Base-by-base conservation (phyloP, 306 rosid genomes). In the Carpinus fangiana region DNA sequence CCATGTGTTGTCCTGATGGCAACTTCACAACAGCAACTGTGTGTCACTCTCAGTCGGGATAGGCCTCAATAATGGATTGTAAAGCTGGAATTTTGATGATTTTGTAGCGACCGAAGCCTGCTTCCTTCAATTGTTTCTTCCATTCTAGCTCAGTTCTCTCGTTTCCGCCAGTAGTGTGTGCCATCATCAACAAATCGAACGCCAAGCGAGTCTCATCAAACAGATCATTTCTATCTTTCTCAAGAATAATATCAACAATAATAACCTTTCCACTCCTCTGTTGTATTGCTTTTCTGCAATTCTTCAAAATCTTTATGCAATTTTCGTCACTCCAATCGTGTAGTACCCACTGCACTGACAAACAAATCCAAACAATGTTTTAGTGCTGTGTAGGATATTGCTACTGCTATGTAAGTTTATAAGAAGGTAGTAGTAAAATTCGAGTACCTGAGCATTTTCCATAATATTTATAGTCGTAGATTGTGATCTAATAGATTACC, bases 71-170 rank as follows among this genome's bases (percentile, higher is more conserved):
- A 74, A 77, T 69, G 69, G 82, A 81, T 18, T 64, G 86, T 2
- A 85, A 12, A 16, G 92, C 84, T 11, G 87, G 88, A 72, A 90
- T 84, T 43, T 84, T 79, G 87, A 86, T 84, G 75, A 92, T 80
- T 13, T 74, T 89, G 82, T 87, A 78, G 13, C 85, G 92, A 47
- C 78, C 69, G 55, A 92, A 89, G 0, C 96, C 97, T 2, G 87
- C 87, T 55, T 82, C 84, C 17, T 65, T 76, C 3, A 92, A 70
- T 0, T 89, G 16, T 59, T 83, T 67, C 71, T 87, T 79, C 93
- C 97, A 90, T 5, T 89, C 86, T 47, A 77, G 71, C 61, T 90
- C 96, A 0, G 90, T 92, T 43, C 97, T 82, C 20, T 87, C 88
- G 43, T 60, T 78, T 12, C 67, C 67, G 2, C 67, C 43, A 11